Evolutionary conservation across 2,329 filamentous ascomycete genomes (phyloP).

Genomic region (Zelopaecilomyces penicillatus): DNA sequence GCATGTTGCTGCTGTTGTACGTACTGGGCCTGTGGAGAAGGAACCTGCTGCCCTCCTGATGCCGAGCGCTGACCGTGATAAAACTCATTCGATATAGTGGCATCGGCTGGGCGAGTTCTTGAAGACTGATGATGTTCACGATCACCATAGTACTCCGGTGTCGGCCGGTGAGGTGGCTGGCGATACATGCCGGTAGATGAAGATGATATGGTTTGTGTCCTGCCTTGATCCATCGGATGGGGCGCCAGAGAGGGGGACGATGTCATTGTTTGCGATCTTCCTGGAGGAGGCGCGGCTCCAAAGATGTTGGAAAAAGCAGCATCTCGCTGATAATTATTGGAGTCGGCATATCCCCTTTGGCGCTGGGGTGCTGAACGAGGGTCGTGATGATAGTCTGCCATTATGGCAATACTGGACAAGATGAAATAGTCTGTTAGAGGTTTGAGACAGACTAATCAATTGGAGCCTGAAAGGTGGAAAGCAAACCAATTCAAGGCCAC

Average conservation of each 20-base stretch:
- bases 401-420: slow-evolving; percentile 21
- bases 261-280: slow-evolving; percentile 92
- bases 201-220: slow-evolving; percentile 72
- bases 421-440: slow-evolving; percentile 4
- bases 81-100: slow-evolving; percentile 42
- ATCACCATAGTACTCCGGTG: slow-evolving; percentile 29
- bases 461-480: slow-evolving; percentile 4
- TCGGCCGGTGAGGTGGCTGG: slow-evolving; percentile 52
- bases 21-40: slow-evolving; percentile 37
- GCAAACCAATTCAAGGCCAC: slow-evolving; percentile 16
- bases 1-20: slow-evolving; percentile 36
- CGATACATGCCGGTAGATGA: slow-evolving; percentile 46
- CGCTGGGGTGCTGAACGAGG: slow-evolving; percentile 39
- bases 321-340: slow-evolving; percentile 66
- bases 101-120: slow-evolving; percentile 23
- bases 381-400: slow-evolving; percentile 52
- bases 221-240: slow-evolving; percentile 47
- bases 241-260: slow-evolving; percentile 59
- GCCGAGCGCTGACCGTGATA: slow-evolving; percentile 44
- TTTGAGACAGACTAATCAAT: slow-evolving; percentile 6
- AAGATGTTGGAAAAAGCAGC: slow-evolving; percentile 96
- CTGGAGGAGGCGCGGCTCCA: slow-evolving; percentile 73
- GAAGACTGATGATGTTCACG: slow-evolving; percentile 15
- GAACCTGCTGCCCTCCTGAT: slow-evolving; percentile 39
- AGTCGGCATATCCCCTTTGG: slow-evolving; percentile 41